Base-by-base conservation (phyloP, 2,329 filamentous ascomycete genomes). In the Penicillium sp. region DNA sequence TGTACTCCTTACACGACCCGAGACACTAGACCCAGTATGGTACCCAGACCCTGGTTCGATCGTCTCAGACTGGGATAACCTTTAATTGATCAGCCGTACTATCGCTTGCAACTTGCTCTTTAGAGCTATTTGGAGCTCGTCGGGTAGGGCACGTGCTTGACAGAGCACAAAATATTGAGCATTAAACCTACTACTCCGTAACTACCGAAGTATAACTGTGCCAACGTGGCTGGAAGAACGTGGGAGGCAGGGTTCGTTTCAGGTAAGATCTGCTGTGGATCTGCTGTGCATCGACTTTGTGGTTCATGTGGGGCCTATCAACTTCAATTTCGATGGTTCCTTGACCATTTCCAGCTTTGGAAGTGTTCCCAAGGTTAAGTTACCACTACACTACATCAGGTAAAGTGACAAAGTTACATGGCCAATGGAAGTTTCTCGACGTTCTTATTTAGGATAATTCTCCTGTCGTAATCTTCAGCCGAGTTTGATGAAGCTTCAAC, bases 231-330 rank as follows among this genome's bases (percentile, higher is more conserved):
- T 26, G 7, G 5, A 24, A 35, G 53, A 63, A 60, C 57, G 53
- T 54, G 55, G 39, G 43, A 38, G 13, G 22, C 35, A 31, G 18
- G 14, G 44, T 34, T 49, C 38, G 20, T 44, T 57, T 56, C 38
- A 20, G 61, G 62, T 32, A 63, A 60, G 62, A 63, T 63, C 62
- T 57, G 40, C 61, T 56, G 59, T 32, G 32, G 61, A 63, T 63
- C 62, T 57, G 37, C 61, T 56, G 59, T 29, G 32, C 39, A 60
- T 61, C 59, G 14, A 40, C 14, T 20, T 6, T 13, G 11, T 37
- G 35, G 20, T 40, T 48, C 53, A 40, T 48, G 32, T 13, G 29
- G 44, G 26, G 22, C 29, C 24, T 53, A 53, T 38, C 50, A 42
- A 20, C 37, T 42, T n/a, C 32, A 39, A 26, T 47, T 48, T 24